Base-by-base conservation (phyloP, 805 yeast genomes). In the Metschnikowia picachoensis region DNA sequence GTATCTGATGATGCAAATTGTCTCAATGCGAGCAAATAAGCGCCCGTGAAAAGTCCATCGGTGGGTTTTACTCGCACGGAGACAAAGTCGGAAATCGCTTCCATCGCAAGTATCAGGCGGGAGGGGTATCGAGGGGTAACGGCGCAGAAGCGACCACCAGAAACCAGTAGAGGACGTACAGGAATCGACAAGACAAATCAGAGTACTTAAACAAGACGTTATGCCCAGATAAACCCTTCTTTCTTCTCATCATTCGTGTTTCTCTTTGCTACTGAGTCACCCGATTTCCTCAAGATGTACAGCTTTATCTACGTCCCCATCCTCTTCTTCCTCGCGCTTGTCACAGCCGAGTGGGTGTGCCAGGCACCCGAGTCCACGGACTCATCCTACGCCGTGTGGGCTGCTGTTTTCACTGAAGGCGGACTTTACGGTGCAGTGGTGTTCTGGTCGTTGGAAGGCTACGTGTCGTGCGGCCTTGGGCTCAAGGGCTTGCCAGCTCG, bases 361-460 rank as follows among this genome's bases (percentile, higher is more conserved):
- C 15, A 41, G 4, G 46, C 46, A 9, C 46, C 46, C 12, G 34
- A 25, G 29, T 27, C 11, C 33, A 31, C n/a, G 17, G 46, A 43
- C 37, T 43, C 46, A 12, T 34, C 46, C 13, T 12, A 6, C 8
- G 41, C 27, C n/a, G 41, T 43, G 8, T 43, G 37, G 34, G 37
- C 30, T 12, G 46, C 46, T 17, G 15, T n/a, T 4, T 37, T 43
- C 31, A 30, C 17, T 34, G 10, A 32, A 15, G 34, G 20, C 17
- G 37, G 31, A 10, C 41, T 69, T 34, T 41, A 49, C 4, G 76
- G 76, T 35, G 30, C 53, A 8, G 65, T 71, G 33, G 47, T 48
- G n/a, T 70, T 71, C 48, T 48, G 56, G 16, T 56, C 62, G 30
- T 28, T 48, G 31, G 60, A 65, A 46, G 74, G 74, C 12, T 49